Percentiles rank a stretch among this genome's conserved stretches.
phyloP scores from a whole-genome alignment of 192 early-diverging fungal species.

The Kappamyces sp. region DNA sequence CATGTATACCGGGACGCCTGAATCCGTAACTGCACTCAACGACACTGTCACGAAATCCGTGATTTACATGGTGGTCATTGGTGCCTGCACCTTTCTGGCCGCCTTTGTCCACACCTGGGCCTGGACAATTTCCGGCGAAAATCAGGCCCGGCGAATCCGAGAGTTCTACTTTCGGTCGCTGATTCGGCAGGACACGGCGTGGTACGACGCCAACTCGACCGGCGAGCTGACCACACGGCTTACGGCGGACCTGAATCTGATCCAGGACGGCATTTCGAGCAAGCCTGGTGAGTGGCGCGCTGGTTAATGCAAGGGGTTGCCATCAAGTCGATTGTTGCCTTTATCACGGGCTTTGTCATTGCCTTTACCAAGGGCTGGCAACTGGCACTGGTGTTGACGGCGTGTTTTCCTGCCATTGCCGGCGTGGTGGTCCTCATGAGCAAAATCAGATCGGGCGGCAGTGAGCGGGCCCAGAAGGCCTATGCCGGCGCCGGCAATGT shows the following conservation, averaged over 20 bases:
- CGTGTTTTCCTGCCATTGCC: conserved; percentile 70
- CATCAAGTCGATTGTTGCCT: conserved; percentile 30
- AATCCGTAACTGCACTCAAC: conserved; percentile 6
- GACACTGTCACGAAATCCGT: conserved; percentile 19
- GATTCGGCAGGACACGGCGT: conserved; percentile 40
- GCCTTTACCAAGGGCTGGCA: conserved; percentile 64
- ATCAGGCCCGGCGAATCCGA: conserved; percentile 32
- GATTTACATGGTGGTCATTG: conserved; percentile 27
- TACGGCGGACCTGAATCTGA: conserved; percentile 33
- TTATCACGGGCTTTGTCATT: conserved; percentile 44
- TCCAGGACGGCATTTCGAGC: conserved; percentile 50
- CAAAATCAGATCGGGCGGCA: conserved; percentile 39
- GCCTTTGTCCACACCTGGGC: conserved; percentile 29
- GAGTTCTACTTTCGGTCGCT: conserved; percentile 29
- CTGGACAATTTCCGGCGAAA: conserved; percentile 33
- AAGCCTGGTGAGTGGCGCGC: conserved; percentile 23
- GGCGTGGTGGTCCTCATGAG: conserved; percentile 44
- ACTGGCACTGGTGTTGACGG: conserved; percentile 74
- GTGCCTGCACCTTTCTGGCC: conserved; percentile 16
- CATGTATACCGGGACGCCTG: conserved; percentile 19
- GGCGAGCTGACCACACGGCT: conserved; percentile 45
- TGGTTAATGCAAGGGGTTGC: conserved; percentile 13
- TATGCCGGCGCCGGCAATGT: conserved; percentile 82
- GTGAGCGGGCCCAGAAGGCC: conserved; percentile 51
- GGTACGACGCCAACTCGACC: conserved; percentile 40